phyloP scores from a whole-genome alignment of 345 rosid genomes.

The Hibiscus syriacus region DNA sequence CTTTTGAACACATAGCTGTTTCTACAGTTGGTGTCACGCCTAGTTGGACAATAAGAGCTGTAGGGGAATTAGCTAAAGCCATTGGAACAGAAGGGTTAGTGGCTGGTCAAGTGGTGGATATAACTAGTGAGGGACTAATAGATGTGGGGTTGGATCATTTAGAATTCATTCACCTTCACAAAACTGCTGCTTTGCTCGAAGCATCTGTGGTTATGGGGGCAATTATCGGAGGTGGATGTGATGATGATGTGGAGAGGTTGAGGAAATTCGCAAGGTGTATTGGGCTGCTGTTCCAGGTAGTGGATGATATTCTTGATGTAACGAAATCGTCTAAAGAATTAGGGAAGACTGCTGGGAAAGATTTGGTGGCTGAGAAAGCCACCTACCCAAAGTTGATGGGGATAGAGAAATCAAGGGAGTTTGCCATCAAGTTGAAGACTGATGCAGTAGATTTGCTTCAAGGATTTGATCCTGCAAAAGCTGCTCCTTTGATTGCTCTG shows the following conservation, averaged over 20 bases:
- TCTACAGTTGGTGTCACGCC: conserved; percentile 46
- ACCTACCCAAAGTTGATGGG: conserved; percentile 91
- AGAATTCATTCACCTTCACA: conserved; percentile 81
- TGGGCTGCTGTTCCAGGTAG: conserved; percentile 86
- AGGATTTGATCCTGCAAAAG: conserved; percentile 59
- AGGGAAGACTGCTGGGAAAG: conserved; percentile 97
- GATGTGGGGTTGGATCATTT: conserved; percentile 59
- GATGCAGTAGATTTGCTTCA: conserved; percentile 61
- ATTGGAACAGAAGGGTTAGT: conserved; percentile 70
- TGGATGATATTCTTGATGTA: conserved; percentile 91
- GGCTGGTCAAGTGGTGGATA: conserved; percentile 87
- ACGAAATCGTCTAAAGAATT: conserved; percentile 72
- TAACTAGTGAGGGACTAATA: conserved; percentile 49
- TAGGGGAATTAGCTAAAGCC: conserved; percentile 59
- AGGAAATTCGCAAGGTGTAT: conserved; percentile 64
- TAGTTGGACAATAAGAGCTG: conserved; percentile 40
- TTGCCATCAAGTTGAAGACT: conserved; percentile 56
- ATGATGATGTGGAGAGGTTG: conserved; percentile 62
- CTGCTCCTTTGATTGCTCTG: conserved; percentile 83
- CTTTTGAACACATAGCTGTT: conserved; percentile 70
- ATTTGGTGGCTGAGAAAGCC: conserved; percentile 69
- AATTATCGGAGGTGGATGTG: conserved; percentile 68
- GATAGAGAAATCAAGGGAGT: conserved; percentile 58
- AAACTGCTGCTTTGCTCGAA: conserved; percentile 81
- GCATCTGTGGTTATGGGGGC: conserved; percentile 74